Base-by-base conservation (phyloP, 2,329 filamentous ascomycete genomes). In the Scedosporium apiospermum region DNA sequence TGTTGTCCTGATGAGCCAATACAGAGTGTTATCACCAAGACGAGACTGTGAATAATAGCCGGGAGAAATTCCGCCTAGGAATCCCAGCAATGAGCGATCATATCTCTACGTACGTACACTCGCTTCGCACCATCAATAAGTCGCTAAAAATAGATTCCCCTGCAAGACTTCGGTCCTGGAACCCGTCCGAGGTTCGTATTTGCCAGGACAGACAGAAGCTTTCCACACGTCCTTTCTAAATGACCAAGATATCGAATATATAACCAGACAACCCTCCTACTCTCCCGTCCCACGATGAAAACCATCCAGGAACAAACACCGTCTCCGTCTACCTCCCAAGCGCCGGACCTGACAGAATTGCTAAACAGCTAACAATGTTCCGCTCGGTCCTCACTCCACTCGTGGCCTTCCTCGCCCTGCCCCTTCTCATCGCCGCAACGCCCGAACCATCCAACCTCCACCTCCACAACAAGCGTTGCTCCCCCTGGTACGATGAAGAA, bases 391-490 rank as follows among this genome's bases (percentile, higher is more conserved):
- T 58, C 7, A 6, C 57, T 6, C 57, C 57, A n/a, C 57, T 58
- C 6, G 57, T 16, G 30, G 30, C 21, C 3, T 27, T 62, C 53
- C 16, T 41, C 51, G 16, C 41, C 18, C 42, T 62, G n/a, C 23
- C 61, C 34, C 10, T 9, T 34, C 30, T 38, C 34, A 38, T 12
- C 14, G 7, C 53, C 55, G 53, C 41, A 38, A 14, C 60, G 51
- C 46, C 53, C 30, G 49, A 51, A 21, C 16, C 59, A 9, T 26
- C 58, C 16, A 51, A 23, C 9, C 58, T 26, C 30, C 41, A 26
- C 34, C 62, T 64, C 10, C 34, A 38, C 41, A 21, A 41, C n/a
- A 69, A 68, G 61, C 66, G 68, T 41, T 71, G 69, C 68, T 64
- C 67, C 4, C 69, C 69, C 1, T 6, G 49, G 5, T 38, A 16